Conservation (phyloP, 805 yeast species). For the Ogataea thermomethanolica region DNA sequence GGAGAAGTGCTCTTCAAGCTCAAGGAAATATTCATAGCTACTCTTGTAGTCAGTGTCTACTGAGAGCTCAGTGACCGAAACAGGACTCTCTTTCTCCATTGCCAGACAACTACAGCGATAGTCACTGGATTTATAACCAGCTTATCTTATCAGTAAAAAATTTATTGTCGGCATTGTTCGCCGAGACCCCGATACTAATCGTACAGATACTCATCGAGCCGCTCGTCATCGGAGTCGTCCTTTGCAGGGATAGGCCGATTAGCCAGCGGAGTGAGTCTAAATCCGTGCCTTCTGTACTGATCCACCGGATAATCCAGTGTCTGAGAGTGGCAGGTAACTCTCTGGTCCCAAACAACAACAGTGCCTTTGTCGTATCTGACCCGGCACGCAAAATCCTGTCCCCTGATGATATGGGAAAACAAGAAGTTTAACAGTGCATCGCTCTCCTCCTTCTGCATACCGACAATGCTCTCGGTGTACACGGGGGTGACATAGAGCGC, state of each 20-base stretch:
- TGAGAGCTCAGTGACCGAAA: constrained; percentile 6
- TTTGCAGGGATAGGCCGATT: constrained; percentile 52
- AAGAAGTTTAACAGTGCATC: constrained; percentile 57
- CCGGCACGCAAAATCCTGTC: constrained; percentile 61
- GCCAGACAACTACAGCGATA: background rate
- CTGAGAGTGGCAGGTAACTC: constrained; percentile 66
- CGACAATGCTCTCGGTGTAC: constrained; percentile 65
- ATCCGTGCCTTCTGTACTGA: constrained; percentile 62
- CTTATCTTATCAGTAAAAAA: constrained; percentile 1
- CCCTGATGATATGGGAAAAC: constrained; percentile 46
- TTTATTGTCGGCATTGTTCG: background rate
- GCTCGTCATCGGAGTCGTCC: constrained; percentile 31
- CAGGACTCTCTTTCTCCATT: constrained; percentile 6
- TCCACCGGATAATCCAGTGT: constrained; percentile 67
- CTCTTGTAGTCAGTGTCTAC: constrained; percentile 6
- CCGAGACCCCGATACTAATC: constrained; percentile 1
- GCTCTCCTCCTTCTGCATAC: constrained; percentile 70
- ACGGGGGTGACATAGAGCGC: constrained; percentile 53
- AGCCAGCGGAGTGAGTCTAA: constrained; percentile 69
- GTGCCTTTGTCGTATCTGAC: constrained; percentile 68
- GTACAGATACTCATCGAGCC: constrained; percentile 25
- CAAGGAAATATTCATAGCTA: constrained; percentile 12
- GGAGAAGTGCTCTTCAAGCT: constrained; percentile 16
- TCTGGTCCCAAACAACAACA: constrained; percentile 77
- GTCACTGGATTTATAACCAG: background rate